Evolutionary conservation across 2,329 filamentous ascomycete genomes (phyloP), one percentile per base, ranked within the genome.

Genomic region (Fusarium goolgardi): DNA sequence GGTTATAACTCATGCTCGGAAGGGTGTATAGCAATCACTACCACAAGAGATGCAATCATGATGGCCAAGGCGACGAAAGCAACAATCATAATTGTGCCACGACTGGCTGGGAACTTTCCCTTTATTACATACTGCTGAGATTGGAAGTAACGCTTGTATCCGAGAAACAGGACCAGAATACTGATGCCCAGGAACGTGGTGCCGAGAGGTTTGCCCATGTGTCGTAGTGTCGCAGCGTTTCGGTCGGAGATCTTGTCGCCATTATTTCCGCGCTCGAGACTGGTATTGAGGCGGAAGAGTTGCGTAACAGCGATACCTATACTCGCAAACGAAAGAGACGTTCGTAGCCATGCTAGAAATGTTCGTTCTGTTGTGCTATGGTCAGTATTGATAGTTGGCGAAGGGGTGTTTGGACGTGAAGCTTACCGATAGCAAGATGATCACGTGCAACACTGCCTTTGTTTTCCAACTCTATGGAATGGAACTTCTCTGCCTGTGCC

Each of bases 231-330:
- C 39, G 78, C 75, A 41, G 80, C 75, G 56, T 78, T 78, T 31
- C 76, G 73, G 40, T 79, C 76, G 23, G 75, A 71, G 37, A 58
- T 66, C 29, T 71, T 64, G 35, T 64, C 66, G 25, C 61, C 56
- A 46, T 56, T 46, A 25, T 68, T 75, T 51, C 78, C 78, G 39
- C 75, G 72, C 23, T 79, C 75, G 40, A 91, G 81, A 11, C 88
- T 85, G 0, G 89, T 91, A 81, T 94, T 94, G 59, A 96, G 88
- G 27, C 92, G 90, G 81, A 96, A 95, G 47, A 96, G 87, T 77
- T 96, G 92, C 2, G 92, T 95, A 40, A 96, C 86, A 43, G 91
- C 92, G 62, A 96, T 91, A 59, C 92, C 92, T 70, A 96, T 95
- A 34, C 87, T 91, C 13, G 92, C 91, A 74, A 96, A 96, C 25